A percentile compares a stretch with the other conserved stretches of the same genome.
These are phyloP conservation scores for Phytophthora parvispora DNA, from an alignment of 352 stramenopile species.

Conservation along the genomic window DNA sequence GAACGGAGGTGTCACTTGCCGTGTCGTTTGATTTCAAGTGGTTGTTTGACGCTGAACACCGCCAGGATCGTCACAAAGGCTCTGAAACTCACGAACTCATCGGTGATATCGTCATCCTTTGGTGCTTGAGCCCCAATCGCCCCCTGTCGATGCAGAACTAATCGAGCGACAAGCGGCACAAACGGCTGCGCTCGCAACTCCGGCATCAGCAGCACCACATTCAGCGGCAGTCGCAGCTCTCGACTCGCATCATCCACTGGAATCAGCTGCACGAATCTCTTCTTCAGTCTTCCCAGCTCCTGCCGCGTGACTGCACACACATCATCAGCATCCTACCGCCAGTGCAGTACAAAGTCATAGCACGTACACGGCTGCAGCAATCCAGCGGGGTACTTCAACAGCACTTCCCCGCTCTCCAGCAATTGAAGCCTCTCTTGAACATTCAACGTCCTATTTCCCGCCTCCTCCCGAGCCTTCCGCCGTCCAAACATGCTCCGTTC, in stretches of 20 bases:
- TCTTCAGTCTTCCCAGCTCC: conserved; percentile 52
- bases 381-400: conserved; percentile 25
- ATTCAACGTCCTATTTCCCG: conserved; percentile 7
- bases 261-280: conserved; percentile 46
- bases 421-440: conserved; percentile 26
- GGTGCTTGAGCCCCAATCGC: too few species aligned
- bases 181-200: conserved; percentile 45
- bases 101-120: not conserved
- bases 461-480: not conserved
- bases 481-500: conserved; percentile 21
- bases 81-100: conserved; percentile 26
- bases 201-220: conserved; percentile 38
- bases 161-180: conserved; percentile 11
- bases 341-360: too few species aligned
- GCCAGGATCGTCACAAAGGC: conserved; percentile 43
- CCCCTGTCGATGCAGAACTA: conserved; percentile 20
- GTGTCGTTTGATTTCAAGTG: conserved; percentile 41
- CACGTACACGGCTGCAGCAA: conserved; percentile 50
- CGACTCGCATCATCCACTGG: conserved; percentile 13
- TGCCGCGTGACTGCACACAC: conserved; percentile 45
- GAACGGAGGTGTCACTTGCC: not conserved
- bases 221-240: conserved; percentile 13
- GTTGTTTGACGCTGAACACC: conserved; percentile 51
- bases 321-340: not conserved
- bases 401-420: conserved; percentile 12